Percentiles rank a stretch among this genome's conserved stretches.
These are phyloP conservation scores for Phellopilus nigrolimitatus DNA, from an alignment of 1,284 basidiomycete genomes.

Conservation along the genomic window DNA sequence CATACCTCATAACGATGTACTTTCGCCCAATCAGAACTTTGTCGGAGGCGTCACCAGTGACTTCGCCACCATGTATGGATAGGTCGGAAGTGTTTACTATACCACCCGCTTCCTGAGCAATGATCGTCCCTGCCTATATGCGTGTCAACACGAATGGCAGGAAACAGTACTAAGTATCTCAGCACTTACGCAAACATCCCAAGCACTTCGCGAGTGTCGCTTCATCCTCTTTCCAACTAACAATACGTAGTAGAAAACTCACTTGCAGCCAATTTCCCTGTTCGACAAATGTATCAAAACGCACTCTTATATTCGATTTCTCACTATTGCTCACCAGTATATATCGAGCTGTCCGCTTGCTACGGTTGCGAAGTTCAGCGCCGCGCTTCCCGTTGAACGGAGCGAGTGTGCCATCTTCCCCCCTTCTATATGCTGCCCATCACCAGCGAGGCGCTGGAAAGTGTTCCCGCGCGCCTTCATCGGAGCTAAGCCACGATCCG, in stretches of 20 bases:
- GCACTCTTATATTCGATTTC: constrained; percentile 8
- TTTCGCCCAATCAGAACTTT: constrained; percentile 80
- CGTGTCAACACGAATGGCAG: background rate
- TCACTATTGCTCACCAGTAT: constrained; percentile 60
- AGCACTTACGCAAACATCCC: constrained; percentile 76
- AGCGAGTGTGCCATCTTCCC: constrained; percentile 89
- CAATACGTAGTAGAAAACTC: constrained; percentile 24
- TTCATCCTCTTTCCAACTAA: background rate
- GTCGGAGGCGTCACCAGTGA: constrained; percentile 43
- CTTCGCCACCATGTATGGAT: constrained; percentile 42
- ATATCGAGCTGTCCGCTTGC: constrained; percentile 82
- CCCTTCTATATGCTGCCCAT: constrained; percentile 55
- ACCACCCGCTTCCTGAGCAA: constrained; percentile 87
- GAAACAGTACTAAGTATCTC: background rate
- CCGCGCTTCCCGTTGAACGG: constrained; percentile 80
- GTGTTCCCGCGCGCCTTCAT: constrained; percentile 66
- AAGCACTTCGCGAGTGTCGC: constrained; percentile 48
- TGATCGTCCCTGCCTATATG: constrained; percentile 78
- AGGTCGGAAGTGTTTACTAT: constrained; percentile 67
- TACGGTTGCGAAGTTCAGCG: constrained; percentile 78
- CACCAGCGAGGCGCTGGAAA: constrained; percentile 75
- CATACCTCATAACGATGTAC: constrained; percentile 67
- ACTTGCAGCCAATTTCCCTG: constrained; percentile 91
- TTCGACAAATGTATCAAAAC: background rate
- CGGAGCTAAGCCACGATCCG: constrained; percentile 60